A percentile compares a stretch with the other conserved stretches of the same genome.
phyloP scores from a whole-genome alignment of 2,329 filamentous ascomycete species.

The Ceratocystis eucalypticola region DNA sequence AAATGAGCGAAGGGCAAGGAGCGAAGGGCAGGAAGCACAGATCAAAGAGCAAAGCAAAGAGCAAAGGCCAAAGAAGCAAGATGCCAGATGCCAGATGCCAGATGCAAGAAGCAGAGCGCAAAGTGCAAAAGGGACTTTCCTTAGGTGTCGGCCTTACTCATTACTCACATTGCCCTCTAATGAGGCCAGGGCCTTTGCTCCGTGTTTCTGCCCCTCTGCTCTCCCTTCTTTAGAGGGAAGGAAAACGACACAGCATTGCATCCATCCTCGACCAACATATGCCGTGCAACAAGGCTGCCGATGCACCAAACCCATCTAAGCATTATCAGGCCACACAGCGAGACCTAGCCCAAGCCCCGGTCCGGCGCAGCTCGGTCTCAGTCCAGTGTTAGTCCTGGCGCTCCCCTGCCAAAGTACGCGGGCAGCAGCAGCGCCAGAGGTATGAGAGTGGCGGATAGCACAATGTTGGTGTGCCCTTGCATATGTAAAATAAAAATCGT shows the following conservation, averaged over 20 bases:
- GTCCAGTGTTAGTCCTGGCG: neutral
- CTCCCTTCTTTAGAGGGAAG: neutral
- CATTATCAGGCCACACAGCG: neutral
- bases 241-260: neutral
- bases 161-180: neutral
- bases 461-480: neutral
- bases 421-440: too few relatives aligned
- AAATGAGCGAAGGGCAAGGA: too few relatives aligned
- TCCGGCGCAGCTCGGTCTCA: neutral
- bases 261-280: neutral
- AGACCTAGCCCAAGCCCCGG: neutral
- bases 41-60: too few relatives aligned
- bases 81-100: too few relatives aligned
- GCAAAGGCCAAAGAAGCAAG: too few relatives aligned
- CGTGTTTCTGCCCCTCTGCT: too few relatives aligned
- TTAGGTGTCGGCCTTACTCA: neutral
- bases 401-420: too few relatives aligned
- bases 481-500: neutral
- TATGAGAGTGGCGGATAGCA: too few relatives aligned
- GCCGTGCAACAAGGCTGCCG: slow-evolving; percentile 3
- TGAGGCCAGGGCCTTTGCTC: neutral
- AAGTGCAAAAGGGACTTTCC: neutral
- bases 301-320: neutral
- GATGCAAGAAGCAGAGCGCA: too few relatives aligned
- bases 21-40: too few relatives aligned